phyloP scores from a whole-genome alignment of 2,329 filamentous ascomycete species.

The Mariannaea elegans region DNA sequence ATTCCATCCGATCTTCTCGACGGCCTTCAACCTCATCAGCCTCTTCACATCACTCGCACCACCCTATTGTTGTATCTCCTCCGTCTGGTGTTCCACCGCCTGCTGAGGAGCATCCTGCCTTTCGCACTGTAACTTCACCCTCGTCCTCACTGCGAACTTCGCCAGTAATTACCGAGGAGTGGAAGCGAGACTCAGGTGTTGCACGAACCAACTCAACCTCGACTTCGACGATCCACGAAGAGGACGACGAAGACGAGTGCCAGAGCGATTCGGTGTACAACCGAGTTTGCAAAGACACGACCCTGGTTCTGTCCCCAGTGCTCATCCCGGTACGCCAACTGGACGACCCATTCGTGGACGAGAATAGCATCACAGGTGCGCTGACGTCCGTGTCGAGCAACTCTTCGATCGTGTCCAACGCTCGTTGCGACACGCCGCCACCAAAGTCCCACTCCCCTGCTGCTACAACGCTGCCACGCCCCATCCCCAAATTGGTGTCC shows the following conservation, averaged over 20 bases:
- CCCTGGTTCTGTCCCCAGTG: conserved; percentile 22
- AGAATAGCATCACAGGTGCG: conserved; percentile 36
- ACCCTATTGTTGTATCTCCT: conserved; percentile 44
- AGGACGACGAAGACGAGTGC: conserved; percentile 51
- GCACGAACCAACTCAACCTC: conserved; percentile 54
- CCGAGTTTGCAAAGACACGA: conserved; percentile 11
- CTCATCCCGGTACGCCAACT: conserved; percentile 23
- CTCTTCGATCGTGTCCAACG: conserved; percentile 37
- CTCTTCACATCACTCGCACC: conserved; percentile 34
- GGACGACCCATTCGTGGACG: conserved; percentile 36
- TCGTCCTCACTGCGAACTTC: conserved; percentile 33
- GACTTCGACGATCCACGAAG: conserved; percentile 49
- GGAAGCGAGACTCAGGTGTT: conserved; percentile 66
- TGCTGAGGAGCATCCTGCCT: conserved; percentile 62
- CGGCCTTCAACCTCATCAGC: conserved; percentile 37
- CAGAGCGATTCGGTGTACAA: conserved; percentile 35
- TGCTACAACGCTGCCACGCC: conserved; percentile 26
- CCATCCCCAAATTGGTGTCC: conserved; percentile 25
- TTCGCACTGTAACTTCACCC: conserved; percentile 46
- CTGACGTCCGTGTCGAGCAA: conserved; percentile 33
- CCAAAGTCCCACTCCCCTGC: conserved; percentile 26
- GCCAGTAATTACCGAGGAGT: conserved; percentile 47
- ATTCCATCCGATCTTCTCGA: conserved; percentile 46
- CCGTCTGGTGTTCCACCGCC: conserved; percentile 52
- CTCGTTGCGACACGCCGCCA: conserved; percentile 33